Base-by-base conservation (phyloP, 2,329 filamentous ascomycete genomes). In the Talaromyces rugulosus region DNA sequence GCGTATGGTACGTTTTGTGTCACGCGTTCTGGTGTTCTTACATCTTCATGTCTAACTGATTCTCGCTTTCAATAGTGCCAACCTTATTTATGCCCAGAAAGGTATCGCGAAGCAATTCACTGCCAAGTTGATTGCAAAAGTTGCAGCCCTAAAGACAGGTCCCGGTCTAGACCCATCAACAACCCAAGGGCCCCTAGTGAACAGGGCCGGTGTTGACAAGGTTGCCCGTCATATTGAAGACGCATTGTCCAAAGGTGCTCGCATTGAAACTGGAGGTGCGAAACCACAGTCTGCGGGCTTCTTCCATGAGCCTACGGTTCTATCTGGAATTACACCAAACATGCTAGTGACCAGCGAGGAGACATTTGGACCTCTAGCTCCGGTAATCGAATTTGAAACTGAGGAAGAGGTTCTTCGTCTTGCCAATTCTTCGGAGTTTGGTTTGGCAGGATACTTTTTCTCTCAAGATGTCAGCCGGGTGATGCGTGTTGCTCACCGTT, bases 371-470 rank as follows among this genome's bases (percentile, higher is more conserved):
- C 95, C 95, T 1, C 89, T 98, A 0, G 94, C 93, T 0, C 93
- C 90, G 0, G 77, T 98, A 12, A 96, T 96, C 81, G 83, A 87
- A 56, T 99, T 98, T 73, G 85, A 90, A 55, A 91, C 88, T 0
- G 95, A 98, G 77, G 87, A 89, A 57, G 93, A 98, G 71, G 95
- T 96, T 4, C 87, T 97, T 31, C 81, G 84, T 65, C 78, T 94
- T 66, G 94, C 95, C 3, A 99, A 99, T 76, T 77, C 81, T 47
- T 82, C 90, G 0, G 88, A 93, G 58, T 92, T 98, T 44, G 95
- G 95, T 1, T 83, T 99, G 34, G 95, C 94, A 0, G 94, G 91
- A 0, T 98, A 98, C 80, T 96, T 99, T 81, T 98, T 91, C 82
- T 92, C 82, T 64, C 79, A 77, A 47, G 84, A 87, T 66, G 70